A percentile compares a stretch with the other conserved stretches of the same genome.
Conservation (phyloP, 352 stramenopile species). For the Phytopythium litorale region DNA sequence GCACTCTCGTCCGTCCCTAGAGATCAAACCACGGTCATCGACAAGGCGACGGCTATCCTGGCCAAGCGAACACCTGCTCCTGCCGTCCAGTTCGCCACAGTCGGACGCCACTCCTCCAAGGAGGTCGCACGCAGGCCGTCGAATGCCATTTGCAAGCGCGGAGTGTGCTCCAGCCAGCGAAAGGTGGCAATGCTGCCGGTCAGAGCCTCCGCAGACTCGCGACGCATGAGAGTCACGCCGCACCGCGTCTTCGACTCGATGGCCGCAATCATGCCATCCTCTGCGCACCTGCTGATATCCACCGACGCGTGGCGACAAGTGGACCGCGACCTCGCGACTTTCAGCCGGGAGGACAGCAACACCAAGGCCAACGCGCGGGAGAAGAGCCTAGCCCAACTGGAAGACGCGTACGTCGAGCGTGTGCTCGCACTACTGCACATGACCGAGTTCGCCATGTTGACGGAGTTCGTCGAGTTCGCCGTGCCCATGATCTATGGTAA, state of each 20-base stretch:
- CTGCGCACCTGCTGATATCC: background rate
- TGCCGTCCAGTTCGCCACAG: too few species aligned
- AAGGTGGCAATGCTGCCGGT: background rate
- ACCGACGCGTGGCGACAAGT: background rate
- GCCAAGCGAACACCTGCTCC: background rate
- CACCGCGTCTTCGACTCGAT: background rate
- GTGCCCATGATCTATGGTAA: conserved; percentile 37
- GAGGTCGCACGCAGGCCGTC: too few species aligned
- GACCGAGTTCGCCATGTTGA: conserved; percentile 39
- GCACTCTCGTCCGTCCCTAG: background rate
- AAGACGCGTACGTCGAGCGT: conserved; percentile 18
- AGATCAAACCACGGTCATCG: background rate
- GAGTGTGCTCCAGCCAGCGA: background rate
- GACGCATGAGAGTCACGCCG: background rate
- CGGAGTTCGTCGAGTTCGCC: conserved; percentile 39
- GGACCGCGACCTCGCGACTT: conserved; percentile 1
- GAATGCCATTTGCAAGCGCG: background rate
- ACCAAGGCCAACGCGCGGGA: background rate
- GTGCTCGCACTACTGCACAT: conserved; percentile 30
- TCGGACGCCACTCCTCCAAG: background rate
- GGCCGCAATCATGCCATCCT: background rate
- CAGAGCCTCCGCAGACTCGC: background rate
- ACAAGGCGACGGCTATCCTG: background rate
- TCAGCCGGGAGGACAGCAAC: background rate
- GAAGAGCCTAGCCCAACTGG: background rate